Percentiles rank a stretch among this genome's conserved stretches.
Conservation (phyloP, 257 asterid genomes). For the Primulina eburnea region DNA sequence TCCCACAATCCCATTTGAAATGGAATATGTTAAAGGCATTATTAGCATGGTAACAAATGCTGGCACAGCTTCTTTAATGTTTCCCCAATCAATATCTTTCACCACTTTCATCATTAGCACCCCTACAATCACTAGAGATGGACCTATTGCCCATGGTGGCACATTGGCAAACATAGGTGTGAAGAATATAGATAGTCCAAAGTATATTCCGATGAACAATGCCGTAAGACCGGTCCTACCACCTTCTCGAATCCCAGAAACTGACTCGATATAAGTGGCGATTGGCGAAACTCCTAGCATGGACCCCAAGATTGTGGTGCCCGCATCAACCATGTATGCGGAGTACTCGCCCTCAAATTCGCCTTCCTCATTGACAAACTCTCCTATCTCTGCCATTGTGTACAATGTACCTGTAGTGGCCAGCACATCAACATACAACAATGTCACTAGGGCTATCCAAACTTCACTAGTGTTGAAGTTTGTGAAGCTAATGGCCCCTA, state of each 20-base stretch:
- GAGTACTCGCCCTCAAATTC: slow-evolving; percentile 65
- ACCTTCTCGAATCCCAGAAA: slow-evolving; percentile 74
- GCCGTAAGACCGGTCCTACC: slow-evolving; percentile 80
- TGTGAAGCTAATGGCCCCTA: slow-evolving; percentile 51
- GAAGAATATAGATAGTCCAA: slow-evolving; percentile 49
- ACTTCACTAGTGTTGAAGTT: slow-evolving; percentile 54
- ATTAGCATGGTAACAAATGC: slow-evolving; percentile 67
- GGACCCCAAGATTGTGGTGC: slow-evolving; percentile 65
- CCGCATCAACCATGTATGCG: slow-evolving; percentile 84
- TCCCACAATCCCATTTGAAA: slow-evolving; percentile 71
- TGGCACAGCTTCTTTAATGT: slow-evolving; percentile 59
- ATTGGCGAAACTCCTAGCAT: slow-evolving; percentile 67
- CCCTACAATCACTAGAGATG: slow-evolving; percentile 78
- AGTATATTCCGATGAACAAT: slow-evolving; percentile 53
- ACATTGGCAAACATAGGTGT: slow-evolving; percentile 62
- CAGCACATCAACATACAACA: slow-evolving; percentile 62
- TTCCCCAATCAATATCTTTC: slow-evolving; percentile 64
- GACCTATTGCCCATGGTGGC: slow-evolving; percentile 88
- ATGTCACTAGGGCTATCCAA: slow-evolving; percentile 61
- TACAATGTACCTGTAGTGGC: slow-evolving; percentile 73
- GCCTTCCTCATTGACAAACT: slow-evolving; percentile 49
- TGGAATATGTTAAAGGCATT: slow-evolving; percentile 78
- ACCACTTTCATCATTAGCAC: slow-evolving; percentile 77
- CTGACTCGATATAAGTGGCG: slow-evolving; percentile 65
- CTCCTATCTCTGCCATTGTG: slow-evolving; percentile 68